Base-by-base conservation (phyloP, 2,329 filamentous ascomycete species). In the Fusarium pininemorale region DNA sequence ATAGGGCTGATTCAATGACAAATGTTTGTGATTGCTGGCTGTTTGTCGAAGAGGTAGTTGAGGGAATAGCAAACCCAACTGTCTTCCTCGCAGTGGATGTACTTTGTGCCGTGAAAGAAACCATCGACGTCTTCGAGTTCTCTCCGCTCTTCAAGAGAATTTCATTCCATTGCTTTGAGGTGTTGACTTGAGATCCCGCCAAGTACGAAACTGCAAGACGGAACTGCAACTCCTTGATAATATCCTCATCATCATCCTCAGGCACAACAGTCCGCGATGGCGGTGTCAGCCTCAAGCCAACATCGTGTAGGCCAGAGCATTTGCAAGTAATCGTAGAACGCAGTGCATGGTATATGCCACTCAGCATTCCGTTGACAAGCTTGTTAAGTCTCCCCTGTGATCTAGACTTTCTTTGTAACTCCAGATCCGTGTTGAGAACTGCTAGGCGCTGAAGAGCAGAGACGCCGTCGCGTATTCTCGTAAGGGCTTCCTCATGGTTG, bases 121-220 rank as follows among this genome's bases (percentile, higher is more conserved):
- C 13, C 5, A 13, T 10, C 0, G 45, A 20, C 7, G 1, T 37
- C 28, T 35, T 18, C 0, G 8, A 2, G 6, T 5, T 3, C 4
- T 37, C 26, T 4, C 18, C 14, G 7, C 14, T 53, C 14, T 16
- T 30, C 11, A 65, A 5, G 10, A 65, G 26, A 7, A 65, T 50
- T 9, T 54, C 63, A 37, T 54, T 62, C 63, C 63, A 65, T n/a
- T 63, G 63, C 14, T 41, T 65, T 1, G 39, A 32, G 1, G 32
- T 4, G 4, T 30, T 15, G 2, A 11, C 24, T 6, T 24, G 26
- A 0, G 48, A 47, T 12, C 3, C 18, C 1, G 10, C 2, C 2
- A 28, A 0, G 11, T 63, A 30, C 1, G 63, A 53, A 4, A 66
- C 8, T 1, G 58, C 58, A 14, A 66, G 32, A 1, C 26, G 57